A percentile compares a stretch with the other conserved stretches of the same genome.
phyloP scores from a whole-genome alignment of 148 eudicot species.

The Rhododendron mucronatum region DNA sequence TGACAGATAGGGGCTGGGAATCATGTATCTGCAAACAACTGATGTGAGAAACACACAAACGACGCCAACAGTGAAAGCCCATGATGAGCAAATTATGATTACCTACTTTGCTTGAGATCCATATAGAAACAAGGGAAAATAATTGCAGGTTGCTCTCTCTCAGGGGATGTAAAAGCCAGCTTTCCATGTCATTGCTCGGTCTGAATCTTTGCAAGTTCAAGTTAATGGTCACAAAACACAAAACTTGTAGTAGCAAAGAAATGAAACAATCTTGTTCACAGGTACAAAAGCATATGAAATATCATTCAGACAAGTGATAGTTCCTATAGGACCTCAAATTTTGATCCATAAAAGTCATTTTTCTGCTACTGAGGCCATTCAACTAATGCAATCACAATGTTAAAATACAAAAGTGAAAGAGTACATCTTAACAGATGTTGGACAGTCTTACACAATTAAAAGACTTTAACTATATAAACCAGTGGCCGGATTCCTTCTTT shows the following conservation, averaged over 20 bases:
- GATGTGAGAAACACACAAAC: neutral
- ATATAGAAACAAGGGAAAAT: conserved; percentile 68
- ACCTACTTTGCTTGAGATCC: conserved; percentile 75
- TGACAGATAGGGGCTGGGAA: conserved; percentile 46
- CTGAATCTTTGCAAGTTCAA: conserved; percentile 18
- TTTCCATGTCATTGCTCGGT: conserved; percentile 15
- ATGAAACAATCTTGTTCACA: neutral
- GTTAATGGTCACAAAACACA: neutral
- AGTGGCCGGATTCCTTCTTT: neutral
- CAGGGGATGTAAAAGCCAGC: conserved; percentile 63
- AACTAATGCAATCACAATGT: neutral
- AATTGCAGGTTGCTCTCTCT: conserved; percentile 67
- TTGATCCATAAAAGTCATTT: neutral
- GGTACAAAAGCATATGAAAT: neutral
- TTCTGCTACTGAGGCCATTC: neutral
- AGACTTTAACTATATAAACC: too few relatives aligned
- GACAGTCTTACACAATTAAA: neutral
- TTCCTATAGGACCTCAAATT: neutral
- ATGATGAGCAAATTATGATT: neutral
- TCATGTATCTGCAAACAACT: conserved; percentile 46
- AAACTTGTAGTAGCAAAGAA: neutral
- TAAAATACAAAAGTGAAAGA: neutral
- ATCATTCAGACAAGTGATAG: neutral
- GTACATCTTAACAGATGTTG: neutral
- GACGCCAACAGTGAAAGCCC: neutral